Percentiles rank a stretch among this genome's conserved stretches.
Evolutionary conservation across 177 flowering plant genomes (phyloP).

Genomic region (Vitis hybrid): DNA sequence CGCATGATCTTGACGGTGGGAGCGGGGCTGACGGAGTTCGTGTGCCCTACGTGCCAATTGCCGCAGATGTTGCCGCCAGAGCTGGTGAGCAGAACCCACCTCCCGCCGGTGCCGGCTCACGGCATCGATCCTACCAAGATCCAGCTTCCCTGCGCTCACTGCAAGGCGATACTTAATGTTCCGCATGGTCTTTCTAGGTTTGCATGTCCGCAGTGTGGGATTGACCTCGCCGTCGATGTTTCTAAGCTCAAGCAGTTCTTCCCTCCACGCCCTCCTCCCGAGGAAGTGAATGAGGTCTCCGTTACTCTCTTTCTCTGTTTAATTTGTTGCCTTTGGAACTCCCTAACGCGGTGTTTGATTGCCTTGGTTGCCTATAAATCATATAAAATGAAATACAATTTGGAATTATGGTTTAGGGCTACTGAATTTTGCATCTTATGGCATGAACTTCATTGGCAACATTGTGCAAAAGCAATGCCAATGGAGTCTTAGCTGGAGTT

Average conservation of each 20-base stretch:
- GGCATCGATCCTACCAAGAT: slow-evolving; percentile 97
- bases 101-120: slow-evolving; percentile 34
- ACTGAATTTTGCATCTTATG: neutral
- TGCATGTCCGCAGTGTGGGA: slow-evolving; percentile 79
- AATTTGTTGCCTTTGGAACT: neutral
- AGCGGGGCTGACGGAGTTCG: slow-evolving; percentile 66
- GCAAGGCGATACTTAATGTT: slow-evolving; percentile 91
- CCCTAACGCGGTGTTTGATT: neutral
- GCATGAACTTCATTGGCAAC: no score
- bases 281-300: slow-evolving; percentile 90
- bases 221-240: slow-evolving; percentile 73
- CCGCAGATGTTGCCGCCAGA: slow-evolving; percentile 97
- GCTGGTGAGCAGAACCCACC: slow-evolving; percentile 32
- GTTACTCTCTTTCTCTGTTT: neutral
- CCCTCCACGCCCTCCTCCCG: slow-evolving; percentile 43
- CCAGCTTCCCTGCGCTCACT: slow-evolving; percentile 87
- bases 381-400: no score
- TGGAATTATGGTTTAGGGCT: neutral
- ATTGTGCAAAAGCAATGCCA: no score
- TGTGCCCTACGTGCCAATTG: slow-evolving; percentile 73
- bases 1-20: slow-evolving; percentile 67
- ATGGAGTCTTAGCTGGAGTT: no score
- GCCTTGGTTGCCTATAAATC: neutral
- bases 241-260: slow-evolving; percentile 51
- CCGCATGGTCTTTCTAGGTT: slow-evolving; percentile 92